Evolutionary conservation across 2,329 filamentous ascomycete genomes (phyloP), one percentile per base, ranked within the genome.

Genomic region (Trichoderma sp.): DNA sequence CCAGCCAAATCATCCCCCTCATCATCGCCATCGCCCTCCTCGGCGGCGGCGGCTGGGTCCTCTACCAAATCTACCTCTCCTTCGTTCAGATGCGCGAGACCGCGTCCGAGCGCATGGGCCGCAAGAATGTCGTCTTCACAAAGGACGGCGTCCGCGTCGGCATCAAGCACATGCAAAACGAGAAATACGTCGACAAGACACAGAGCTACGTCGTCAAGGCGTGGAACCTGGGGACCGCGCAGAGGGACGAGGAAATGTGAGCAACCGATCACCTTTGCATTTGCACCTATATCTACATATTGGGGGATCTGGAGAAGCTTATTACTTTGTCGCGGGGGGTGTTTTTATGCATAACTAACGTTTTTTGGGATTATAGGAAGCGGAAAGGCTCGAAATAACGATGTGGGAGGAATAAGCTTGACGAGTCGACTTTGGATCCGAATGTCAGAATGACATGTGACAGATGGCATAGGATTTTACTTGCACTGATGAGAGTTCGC

Each of bases 141-240:
- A 93, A 92, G 79, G 92, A 94, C 71, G 92, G 92, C 70, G 82
- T 93, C 73, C 88, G 88, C 73, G 91, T 95, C 58, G 90, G 90
- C 63, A 87, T 95, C 73, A 92, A 91, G 81, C 86, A 93, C 73
- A 81, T 92, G 64, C 86, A 87, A 74, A 86, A 88, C 68, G 92
- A 94, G 82, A 88, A 87, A 62, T 93, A 93, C 78, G 88, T 93
- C 76, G 92, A 94, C 76, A 85, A 85, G 77, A 94, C 92, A 20
- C 92, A 95, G 83, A 89, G 85, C 74, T 88, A 86, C 81, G 81
- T 91, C 68, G 88, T 91, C 71, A 91, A 90, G 81, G 88, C 89
- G 1, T 91, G 89, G 89, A 90, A 91, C 76, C 77, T 90, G 71
- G 84, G 84, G 74, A 82, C 81, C 34, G 61, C 74, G 3, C 71